Base-by-base conservation (phyloP, 2,329 filamentous ascomycete species). In the Fusarium buharicum region DNA sequence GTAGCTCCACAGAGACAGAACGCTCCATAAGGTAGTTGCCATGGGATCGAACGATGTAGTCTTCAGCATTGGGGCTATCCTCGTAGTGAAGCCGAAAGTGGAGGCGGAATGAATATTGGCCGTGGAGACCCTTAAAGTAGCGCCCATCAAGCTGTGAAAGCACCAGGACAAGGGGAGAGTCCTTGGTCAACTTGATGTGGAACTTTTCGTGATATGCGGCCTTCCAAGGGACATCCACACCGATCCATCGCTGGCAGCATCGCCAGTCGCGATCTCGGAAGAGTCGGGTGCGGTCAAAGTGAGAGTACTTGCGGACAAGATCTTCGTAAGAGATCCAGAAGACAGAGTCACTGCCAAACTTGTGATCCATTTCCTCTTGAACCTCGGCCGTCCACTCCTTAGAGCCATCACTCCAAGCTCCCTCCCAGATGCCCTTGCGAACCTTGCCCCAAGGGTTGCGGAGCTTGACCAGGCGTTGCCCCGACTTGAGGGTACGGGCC, bases 271-370 rank as follows among this genome's bases (percentile, higher is more conserved):
- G 52, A 17, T 86, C 82, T 22, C 82, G 77, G 72, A 89, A 89
- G 16, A 89, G 81, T 1, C 86, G 79, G 0, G 86, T 89, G 13
- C 86, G 80, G 67, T 89, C 85, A 49, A 89, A 83, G 62, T 82
- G 81, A 44, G 83, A 82, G 67, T 85, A 89, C 67, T 88, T 88
- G 61, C 82, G 81, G 12, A 89, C 79, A 48, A 89, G 77, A 65
- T 89, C 86, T 46, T 84, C 79, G 67, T 86, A 88, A 2, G 83
- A 80, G 55, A 88, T 87, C 85, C 85, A 88, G 67, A 88, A 88
- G 12, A 86, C 83, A 1, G 84, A 86, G 65, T 88, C 85, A 61
- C 83, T 84, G 18, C 85, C 85, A 53, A 88, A 88, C 27, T 79
- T 81, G 68, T 87, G 85, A 37, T 77, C 79, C 1, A 88, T 80